Conservation (phyloP, 2,329 filamentous ascomycete species). For the Trichophyton mentagrophytes region DNA sequence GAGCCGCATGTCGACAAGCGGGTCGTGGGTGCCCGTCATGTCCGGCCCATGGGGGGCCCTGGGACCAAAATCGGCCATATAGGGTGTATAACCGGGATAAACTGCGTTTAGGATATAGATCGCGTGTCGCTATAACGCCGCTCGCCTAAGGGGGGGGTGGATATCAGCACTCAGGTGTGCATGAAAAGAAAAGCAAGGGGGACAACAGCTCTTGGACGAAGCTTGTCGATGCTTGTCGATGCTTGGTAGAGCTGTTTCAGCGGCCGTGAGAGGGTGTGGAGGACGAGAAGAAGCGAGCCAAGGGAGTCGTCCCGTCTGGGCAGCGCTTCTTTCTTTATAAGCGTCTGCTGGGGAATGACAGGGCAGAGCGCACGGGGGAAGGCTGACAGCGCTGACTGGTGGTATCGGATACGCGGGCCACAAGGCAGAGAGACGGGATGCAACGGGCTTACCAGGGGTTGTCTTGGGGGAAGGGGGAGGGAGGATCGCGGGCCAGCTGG, state of each 20-base stretch:
- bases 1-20: conserved; percentile 40
- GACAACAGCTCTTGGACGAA: background rate
- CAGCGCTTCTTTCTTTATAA: conserved; percentile 3
- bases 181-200: background rate
- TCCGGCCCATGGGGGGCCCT: conserved; percentile 38
- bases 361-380: background rate
- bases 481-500: background rate
- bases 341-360: background rate
- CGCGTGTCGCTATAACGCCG: background rate
- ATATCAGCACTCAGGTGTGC: background rate
- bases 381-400: background rate
- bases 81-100: background rate
- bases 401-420: background rate
- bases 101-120: background rate
- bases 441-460: background rate
- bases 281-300: background rate
- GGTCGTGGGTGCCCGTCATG: conserved; percentile 33
- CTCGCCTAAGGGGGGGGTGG: background rate
- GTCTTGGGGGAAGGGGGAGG: background rate
- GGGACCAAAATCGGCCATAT: conserved; percentile 29
- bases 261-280: background rate
- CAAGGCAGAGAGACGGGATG: background rate
- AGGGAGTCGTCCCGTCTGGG: background rate
- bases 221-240: background rate
- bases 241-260: background rate